Evolutionary conservation across 768 basidiomycete genomes (phyloP), one percentile per base, ranked within the genome.

Genomic region (Auricularia sp.): DNA sequence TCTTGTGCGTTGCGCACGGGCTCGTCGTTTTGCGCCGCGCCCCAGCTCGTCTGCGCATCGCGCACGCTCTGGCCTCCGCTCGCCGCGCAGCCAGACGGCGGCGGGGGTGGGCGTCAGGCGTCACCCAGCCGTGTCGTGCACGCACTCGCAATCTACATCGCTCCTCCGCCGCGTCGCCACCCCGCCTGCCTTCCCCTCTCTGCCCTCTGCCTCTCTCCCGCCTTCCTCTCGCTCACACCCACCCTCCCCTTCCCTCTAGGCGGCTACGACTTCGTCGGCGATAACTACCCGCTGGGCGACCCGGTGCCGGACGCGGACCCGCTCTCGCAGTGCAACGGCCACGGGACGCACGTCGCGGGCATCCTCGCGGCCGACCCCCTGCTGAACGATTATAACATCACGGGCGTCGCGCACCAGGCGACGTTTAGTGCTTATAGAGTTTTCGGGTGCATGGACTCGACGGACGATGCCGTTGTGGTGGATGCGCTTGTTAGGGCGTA

Each of bases 331-430:
- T 51, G 47, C 62, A 42, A 45, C 36, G 66, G 66, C 39, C 66
- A 66, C 21, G 47, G 66, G 3, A 64, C 66, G 24, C 66, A 66
- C 36, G 66, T 66, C 18, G 61, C 63, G 36, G 66, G 66, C 14
- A 74, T 73, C 66, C 68, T 74, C 67, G 76, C 70, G 18, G 72
- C 73, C n/a, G 54, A 70, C 29, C 62, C 68, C 2, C 68, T 67
- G 0, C 39, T 42, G 35, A 78, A 77, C 69, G 59, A 67, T 42
- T 74, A 74, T 67, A 74, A 73, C 67, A 70, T 77, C 36, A 72
- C 74, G 21, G 77, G 78, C 66, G 75, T 75, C 58, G 76, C 77
- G 0, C 77, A 77, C 34, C 67, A 71, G 5, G 75, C 77, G 0
- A 70, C 69, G 1, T 65, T 76, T 8, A 75, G 42, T 21, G 64